Evolutionary conservation across 2,329 filamentous ascomycete species (phyloP).

Genomic region (Pseudogymnoascus sp.): DNA sequence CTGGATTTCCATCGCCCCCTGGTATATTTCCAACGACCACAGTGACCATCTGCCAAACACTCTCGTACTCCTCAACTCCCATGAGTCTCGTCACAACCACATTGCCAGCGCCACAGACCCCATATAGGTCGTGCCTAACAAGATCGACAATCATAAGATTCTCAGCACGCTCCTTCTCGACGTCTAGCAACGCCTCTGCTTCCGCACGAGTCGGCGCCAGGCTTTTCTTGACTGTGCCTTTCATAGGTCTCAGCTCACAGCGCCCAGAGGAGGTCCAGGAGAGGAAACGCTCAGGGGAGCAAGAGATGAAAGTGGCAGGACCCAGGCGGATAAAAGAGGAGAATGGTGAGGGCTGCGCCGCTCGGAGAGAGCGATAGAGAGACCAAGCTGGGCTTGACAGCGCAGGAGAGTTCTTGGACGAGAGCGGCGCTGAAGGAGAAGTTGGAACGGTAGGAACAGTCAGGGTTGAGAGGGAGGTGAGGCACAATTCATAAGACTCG

Average conservation of each 20-base stretch:
- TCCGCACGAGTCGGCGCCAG: constrained; percentile 57
- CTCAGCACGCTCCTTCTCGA: constrained; percentile 86
- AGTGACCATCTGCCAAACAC: constrained; percentile 85
- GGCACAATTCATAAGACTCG: constrained; percentile 35
- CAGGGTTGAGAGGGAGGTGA: constrained; percentile 30
- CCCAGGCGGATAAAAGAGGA: constrained; percentile 72
- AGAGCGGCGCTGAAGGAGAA: background rate
- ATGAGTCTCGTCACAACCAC: constrained; percentile 73
- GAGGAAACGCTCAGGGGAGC: constrained; percentile 85
- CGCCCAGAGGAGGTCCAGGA: constrained; percentile 52
- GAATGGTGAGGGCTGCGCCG: constrained; percentile 37
- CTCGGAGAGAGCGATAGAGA: constrained; percentile 27
- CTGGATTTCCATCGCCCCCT: background rate
- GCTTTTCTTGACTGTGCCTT: constrained; percentile 85
- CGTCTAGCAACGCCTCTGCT: constrained; percentile 64
- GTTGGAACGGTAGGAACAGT: constrained; percentile 9
- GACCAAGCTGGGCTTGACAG: constrained; percentile 20
- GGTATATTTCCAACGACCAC: constrained; percentile 67
- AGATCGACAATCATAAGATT: constrained; percentile 98
- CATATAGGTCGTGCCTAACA: constrained; percentile 86
- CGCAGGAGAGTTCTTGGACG: constrained; percentile 1
- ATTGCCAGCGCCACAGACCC: constrained; percentile 66
- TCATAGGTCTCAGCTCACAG: constrained; percentile 86
- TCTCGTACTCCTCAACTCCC: constrained; percentile 82
- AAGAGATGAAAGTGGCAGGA: constrained; percentile 64